Evolutionary conservation across 2,329 filamentous ascomycete genomes (phyloP).

Genomic region (Trichophyton benhamiae): DNA sequence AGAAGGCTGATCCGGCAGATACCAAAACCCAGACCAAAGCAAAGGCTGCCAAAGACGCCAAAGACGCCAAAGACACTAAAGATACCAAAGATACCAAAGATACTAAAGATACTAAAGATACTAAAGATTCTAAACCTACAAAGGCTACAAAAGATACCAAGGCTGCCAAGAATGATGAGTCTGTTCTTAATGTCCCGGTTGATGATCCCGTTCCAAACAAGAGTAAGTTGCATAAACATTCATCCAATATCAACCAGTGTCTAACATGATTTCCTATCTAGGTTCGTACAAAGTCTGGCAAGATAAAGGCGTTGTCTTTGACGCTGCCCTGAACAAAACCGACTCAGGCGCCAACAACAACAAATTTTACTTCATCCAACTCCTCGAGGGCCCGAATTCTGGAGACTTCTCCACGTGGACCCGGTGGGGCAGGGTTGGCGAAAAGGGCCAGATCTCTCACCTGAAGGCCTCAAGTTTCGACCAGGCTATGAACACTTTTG

Average conservation of each 20-base stretch:
- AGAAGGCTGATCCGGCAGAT: conserved; percentile 26
- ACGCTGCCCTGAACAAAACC: conserved; percentile 69
- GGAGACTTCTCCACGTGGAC: conserved; percentile 53
- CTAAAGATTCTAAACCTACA: not conserved
- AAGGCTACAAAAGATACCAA: not conserved
- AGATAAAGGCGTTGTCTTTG: conserved; percentile 57
- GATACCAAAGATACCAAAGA: not conserved
- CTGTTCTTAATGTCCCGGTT: conserved; percentile 31
- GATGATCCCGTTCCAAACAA: conserved; percentile 31
- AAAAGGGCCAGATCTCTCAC: conserved; percentile 35
- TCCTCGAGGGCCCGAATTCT: conserved; percentile 33
- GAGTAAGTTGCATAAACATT: conserved; percentile 10
- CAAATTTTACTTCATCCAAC: conserved; percentile 68
- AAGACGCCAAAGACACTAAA: not conserved
- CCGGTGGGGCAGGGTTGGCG: conserved; percentile 66
- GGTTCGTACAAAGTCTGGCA: conserved; percentile 47
- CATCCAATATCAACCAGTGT: not conserved
- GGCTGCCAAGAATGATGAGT: not conserved
- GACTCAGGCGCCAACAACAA: conserved; percentile 62
- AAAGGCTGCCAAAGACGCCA: not conserved
- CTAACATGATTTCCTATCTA: conserved; percentile 5
- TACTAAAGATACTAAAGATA: not conserved
- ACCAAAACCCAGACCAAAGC: not conserved
- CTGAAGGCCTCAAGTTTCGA: conserved; percentile 29
- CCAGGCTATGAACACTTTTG: conserved; percentile 34